Evolutionary conservation across 2,329 filamentous ascomycete species (phyloP).

Genomic region (Delphinella strobiligena): DNA sequence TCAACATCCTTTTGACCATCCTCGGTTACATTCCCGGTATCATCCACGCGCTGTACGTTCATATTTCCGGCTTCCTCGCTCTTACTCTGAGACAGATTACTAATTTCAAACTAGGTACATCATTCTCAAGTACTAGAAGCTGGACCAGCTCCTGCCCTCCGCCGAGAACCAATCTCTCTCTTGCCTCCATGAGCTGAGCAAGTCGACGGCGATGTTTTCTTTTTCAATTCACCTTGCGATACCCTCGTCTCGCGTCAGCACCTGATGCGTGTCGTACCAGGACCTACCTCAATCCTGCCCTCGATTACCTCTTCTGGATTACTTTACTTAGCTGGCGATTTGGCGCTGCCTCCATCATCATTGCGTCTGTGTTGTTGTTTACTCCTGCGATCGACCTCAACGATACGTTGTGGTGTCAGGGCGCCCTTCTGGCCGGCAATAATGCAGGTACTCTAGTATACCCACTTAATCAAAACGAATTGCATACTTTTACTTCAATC

Average conservation of each 20-base stretch:
- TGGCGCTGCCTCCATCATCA: no score
- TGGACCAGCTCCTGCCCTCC: conserved; percentile 1
- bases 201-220: neutral
- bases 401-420: no score
- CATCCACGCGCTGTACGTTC: conserved; percentile 76
- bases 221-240: conserved; percentile 17
- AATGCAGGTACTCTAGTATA: neutral
- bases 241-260: conserved; percentile 15
- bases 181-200: conserved; percentile 1
- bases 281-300: neutral
- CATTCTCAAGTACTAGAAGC: conserved; percentile 69
- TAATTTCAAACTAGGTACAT: conserved; percentile 49
- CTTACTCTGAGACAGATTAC: conserved; percentile 2
- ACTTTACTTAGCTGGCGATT: no score
- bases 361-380: no score
- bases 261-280: neutral
- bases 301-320: neutral
- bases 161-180: neutral
- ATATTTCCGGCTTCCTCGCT: neutral
- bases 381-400: no score
- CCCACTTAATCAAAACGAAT: neutral
- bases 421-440: no score
- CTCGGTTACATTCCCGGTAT: conserved; percentile 52
- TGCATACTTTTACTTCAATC: neutral
- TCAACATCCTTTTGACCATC: conserved; percentile 83